Conservation (phyloP, 2,329 filamentous ascomycete genomes). For the Xylariaceae sp. region DNA sequence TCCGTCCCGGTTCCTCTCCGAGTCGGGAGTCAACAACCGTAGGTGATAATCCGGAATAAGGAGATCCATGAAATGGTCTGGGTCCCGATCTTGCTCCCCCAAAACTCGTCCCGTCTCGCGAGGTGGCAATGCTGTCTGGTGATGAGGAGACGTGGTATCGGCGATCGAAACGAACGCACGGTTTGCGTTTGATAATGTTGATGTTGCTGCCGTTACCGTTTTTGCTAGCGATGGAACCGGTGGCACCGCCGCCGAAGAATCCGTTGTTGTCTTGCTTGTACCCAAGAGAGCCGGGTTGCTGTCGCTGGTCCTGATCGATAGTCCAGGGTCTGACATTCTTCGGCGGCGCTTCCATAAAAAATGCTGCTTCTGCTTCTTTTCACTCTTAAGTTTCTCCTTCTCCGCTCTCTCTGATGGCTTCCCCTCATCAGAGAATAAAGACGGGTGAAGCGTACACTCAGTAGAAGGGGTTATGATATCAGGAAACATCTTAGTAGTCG, state of each 20-base stretch:
- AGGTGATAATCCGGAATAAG: conserved; percentile 27
- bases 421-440: conserved; percentile 1
- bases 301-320: too few species aligned
- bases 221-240: too few species aligned
- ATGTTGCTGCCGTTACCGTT: too few species aligned
- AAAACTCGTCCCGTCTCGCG: too few species aligned
- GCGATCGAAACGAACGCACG: conserved; percentile 13
- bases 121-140: conserved; percentile 4
- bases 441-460: conserved; percentile 8
- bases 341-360: conserved; percentile 33
- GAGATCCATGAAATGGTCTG: conserved; percentile 26
- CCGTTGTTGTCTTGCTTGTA: too few species aligned
- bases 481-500: conserved; percentile 7
- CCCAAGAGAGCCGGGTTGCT: conserved; percentile 9
- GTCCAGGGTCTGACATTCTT: conserved; percentile 24
- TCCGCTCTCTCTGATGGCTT: too few species aligned
- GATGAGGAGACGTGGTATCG: conserved; percentile 3
- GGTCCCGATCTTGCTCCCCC: too few species aligned
- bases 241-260: conserved; percentile 16
- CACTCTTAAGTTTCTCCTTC: too few species aligned
- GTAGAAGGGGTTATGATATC: neutral
- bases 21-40: conserved; percentile 19
- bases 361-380: conserved; percentile 23
- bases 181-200: conserved; percentile 15
- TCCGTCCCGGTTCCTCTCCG: too few species aligned